Percentiles rank a stretch among this genome's conserved stretches.
Conservation (phyloP, 2,329 filamentous ascomycete genomes). For the Sarocladium kiliense region DNA sequence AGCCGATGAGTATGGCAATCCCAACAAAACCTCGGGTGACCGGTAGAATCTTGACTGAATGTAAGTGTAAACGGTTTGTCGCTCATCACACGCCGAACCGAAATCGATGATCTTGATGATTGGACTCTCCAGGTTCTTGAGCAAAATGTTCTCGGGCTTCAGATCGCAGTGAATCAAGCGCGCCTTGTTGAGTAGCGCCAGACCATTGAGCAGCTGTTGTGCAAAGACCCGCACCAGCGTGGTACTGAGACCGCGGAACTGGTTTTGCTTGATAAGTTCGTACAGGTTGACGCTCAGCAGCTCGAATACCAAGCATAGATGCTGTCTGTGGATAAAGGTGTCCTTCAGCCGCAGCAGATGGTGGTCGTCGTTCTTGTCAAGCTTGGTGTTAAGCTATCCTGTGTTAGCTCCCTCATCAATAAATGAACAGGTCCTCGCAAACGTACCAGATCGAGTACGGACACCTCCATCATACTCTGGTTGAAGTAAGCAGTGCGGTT, state of each 20-base stretch:
- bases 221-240: slow-evolving; percentile 96
- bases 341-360: slow-evolving; percentile 92
- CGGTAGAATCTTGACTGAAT: slow-evolving; percentile 98
- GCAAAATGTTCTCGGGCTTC: slow-evolving; percentile 94
- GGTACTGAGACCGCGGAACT: slow-evolving; percentile 94
- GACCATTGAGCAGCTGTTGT: slow-evolving; percentile 88
- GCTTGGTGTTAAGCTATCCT: slow-evolving; percentile 78
- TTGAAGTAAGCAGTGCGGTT: slow-evolving; percentile 99
- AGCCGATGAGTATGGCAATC: slow-evolving; percentile 92
- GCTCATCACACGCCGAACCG: slow-evolving; percentile 94
- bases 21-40: slow-evolving; percentile 92
- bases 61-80: slow-evolving; percentile 98
- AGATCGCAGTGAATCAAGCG: slow-evolving; percentile 96
- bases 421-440: neutral
- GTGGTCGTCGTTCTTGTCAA: slow-evolving; percentile 98
- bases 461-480: slow-evolving; percentile 99
- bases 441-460: slow-evolving; percentile 84
- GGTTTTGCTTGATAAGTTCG: slow-evolving; percentile 98
- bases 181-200: slow-evolving; percentile 91
- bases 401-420: slow-evolving; percentile 26
- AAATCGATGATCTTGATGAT: slow-evolving; percentile 99
- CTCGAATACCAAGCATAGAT: slow-evolving; percentile 95
- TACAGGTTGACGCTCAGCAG: slow-evolving; percentile 95
- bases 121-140: slow-evolving; percentile 97
- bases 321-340: slow-evolving; percentile 96